phyloP scores from a whole-genome alignment of 495 filamentous ascomycete genomes.

The Xanthoparmelia taractica region DNA sequence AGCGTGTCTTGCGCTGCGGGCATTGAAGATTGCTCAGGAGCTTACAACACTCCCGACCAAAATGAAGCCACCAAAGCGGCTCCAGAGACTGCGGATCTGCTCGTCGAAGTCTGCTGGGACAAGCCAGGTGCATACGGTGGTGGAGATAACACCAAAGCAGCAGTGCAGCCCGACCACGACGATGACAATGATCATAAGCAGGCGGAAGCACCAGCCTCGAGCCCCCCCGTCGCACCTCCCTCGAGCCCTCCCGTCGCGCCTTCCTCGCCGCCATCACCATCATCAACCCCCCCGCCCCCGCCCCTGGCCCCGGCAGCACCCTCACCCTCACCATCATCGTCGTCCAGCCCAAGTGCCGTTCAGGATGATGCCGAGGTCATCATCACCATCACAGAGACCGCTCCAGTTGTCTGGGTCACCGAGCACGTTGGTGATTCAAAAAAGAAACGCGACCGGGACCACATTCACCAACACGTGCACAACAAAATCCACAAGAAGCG shows the following conservation, averaged over 20 bases:
- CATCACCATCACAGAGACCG: slow-evolving; percentile 14
- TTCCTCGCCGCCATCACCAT: background rate
- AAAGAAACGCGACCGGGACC: slow-evolving; percentile 17
- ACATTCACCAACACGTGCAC: slow-evolving; percentile 23
- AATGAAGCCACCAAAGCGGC: slow-evolving; percentile 18
- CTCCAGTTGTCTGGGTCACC: slow-evolving; percentile 8
- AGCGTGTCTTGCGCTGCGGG: slow-evolving; percentile 14
- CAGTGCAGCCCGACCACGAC: no score
- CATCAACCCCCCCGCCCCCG: background rate
- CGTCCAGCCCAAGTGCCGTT: background rate
- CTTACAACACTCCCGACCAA: slow-evolving; percentile 19
- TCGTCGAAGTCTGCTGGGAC: slow-evolving; percentile 16
- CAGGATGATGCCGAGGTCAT: slow-evolving; percentile 9
- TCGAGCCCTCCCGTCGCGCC: background rate
- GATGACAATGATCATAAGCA: no score
- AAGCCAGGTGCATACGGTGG: slow-evolving; percentile 9
- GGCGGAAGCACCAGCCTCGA: background rate
- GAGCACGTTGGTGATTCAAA: slow-evolving; percentile 9
- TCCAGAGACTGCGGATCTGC: slow-evolving; percentile 6
- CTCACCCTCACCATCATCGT: background rate
- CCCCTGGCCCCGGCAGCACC: background rate
- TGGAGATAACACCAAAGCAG: no score
- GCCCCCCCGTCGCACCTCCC: background rate
- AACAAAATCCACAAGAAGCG: slow-evolving; percentile 24
- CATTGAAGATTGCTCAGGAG: slow-evolving; percentile 16